These are phyloP conservation scores for Sanghuangporus baumii DNA, from an alignment of 1,284 basidiomycete genomes.

Conservation along the genomic window DNA sequence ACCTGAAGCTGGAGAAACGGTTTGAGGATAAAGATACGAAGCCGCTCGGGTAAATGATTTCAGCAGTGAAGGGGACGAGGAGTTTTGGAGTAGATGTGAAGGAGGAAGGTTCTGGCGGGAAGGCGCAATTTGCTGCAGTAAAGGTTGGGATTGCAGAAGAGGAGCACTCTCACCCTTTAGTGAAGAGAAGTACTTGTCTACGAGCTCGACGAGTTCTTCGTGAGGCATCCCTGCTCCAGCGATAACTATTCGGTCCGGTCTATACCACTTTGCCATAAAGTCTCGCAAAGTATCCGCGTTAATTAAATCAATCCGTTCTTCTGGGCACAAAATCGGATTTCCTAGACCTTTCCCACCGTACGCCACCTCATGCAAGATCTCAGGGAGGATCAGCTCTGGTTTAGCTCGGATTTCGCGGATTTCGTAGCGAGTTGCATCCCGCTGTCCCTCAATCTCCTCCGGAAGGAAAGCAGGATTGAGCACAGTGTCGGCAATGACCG, in stretches of 20 bases:
- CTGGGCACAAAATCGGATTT: constrained; percentile 85
- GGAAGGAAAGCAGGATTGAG: constrained; percentile 71
- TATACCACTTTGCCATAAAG: constrained; percentile 82
- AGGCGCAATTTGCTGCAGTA: constrained; percentile 28
- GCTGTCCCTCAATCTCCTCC: constrained; percentile 81
- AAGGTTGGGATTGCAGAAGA: constrained; percentile 26
- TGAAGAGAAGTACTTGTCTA: constrained; percentile 79
- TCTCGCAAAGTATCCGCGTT: constrained; percentile 59
- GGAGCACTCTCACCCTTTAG: constrained; percentile 40
- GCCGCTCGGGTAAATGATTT: constrained; percentile 69
- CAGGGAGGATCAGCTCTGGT: constrained; percentile 94
- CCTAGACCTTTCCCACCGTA: constrained; percentile 80
- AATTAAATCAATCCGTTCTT: constrained; percentile 73
- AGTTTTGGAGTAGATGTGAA: constrained; percentile 43
- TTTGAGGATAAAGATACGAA: constrained; percentile 57
- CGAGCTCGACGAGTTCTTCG: constrained; percentile 80
- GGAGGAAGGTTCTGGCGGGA: constrained; percentile 30
- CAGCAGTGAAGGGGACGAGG: constrained; percentile 45
- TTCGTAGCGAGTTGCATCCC: constrained; percentile 90
- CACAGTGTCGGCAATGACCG: constrained; percentile 89
- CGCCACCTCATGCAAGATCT: constrained; percentile 84
- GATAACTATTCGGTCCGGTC: constrained; percentile 90
- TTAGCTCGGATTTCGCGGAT: constrained; percentile 84
- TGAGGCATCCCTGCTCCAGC: constrained; percentile 93
- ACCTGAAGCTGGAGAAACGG: constrained; percentile 27